These are phyloP conservation scores for Exophiala mesophila DNA, from an alignment of 2,329 filamentous ascomycete genomes.

Conservation along the genomic window DNA sequence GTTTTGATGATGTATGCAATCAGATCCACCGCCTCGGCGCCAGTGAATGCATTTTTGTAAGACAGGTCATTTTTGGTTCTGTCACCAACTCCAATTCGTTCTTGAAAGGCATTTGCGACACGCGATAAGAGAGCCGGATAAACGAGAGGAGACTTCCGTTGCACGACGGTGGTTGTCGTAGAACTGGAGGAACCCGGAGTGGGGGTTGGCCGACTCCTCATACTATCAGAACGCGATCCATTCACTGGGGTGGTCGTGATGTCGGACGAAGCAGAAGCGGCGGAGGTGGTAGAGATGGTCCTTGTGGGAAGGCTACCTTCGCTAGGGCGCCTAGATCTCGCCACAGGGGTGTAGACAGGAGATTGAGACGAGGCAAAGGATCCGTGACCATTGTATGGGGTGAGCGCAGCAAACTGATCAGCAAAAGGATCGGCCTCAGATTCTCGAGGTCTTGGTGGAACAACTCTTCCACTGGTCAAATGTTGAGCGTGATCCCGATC, in stretches of 20 bases:
- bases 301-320: constrained; percentile 47
- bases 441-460: constrained; percentile 68
- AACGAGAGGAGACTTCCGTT: constrained; percentile 72
- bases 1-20: constrained; percentile 96
- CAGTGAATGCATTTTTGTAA: constrained; percentile 96
- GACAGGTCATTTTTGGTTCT: constrained; percentile 94
- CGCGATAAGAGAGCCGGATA: constrained; percentile 92
- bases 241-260: constrained; percentile 54
- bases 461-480: constrained; percentile 87
- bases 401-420: constrained; percentile 16
- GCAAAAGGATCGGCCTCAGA: constrained; percentile 41
- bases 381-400: constrained; percentile 5
- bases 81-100: constrained; percentile 79
- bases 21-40: constrained; percentile 90
- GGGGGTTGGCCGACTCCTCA: constrained; percentile 50
- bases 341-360: constrained; percentile 23
- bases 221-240: constrained; percentile 53
- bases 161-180: constrained; percentile 58
- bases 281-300: constrained; percentile 89
- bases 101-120: constrained; percentile 86
- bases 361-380: constrained; percentile 25
- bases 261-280: constrained; percentile 19
- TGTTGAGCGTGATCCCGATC: constrained; percentile 71
- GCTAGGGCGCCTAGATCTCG: constrained; percentile 39
- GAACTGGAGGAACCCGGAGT: constrained; percentile 53